Conservation (phyloP, 768 basidiomycete genomes). For the Mycena floridula region DNA sequence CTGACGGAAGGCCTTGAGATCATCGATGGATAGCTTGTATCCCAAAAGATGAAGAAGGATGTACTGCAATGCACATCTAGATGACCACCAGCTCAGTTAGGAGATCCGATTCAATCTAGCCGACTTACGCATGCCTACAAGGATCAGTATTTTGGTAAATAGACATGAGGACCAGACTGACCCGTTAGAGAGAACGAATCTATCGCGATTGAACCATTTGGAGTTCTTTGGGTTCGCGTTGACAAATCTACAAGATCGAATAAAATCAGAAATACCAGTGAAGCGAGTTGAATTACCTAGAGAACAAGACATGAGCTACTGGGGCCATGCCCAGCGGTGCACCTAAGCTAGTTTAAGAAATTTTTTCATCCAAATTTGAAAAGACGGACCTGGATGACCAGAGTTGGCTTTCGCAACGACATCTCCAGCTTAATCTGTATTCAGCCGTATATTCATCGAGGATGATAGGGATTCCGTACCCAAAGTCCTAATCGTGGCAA, state of each 20-base stretch:
- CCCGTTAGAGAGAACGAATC: slow-evolving; percentile 96
- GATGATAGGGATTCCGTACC: too few species aligned
- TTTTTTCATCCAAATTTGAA: too few species aligned
- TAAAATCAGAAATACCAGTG: slow-evolving; percentile 7
- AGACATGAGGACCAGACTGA: slow-evolving; percentile 30
- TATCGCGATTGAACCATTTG: slow-evolving; percentile 94
- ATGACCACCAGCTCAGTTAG: slow-evolving; percentile 7
- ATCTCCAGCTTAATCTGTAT: slow-evolving; percentile 69
- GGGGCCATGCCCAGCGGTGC: slow-evolving; percentile 95
- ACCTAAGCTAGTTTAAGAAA: slow-evolving; percentile 40
- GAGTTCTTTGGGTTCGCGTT: slow-evolving; percentile 85
- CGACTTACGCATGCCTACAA: slow-evolving; percentile 67
- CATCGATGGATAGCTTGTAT: slow-evolving; percentile 88
- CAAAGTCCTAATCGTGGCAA: slow-evolving; percentile 74
- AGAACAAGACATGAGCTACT: slow-evolving; percentile 73
- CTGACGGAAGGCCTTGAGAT: slow-evolving; percentile 91
- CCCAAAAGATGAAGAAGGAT: slow-evolving; percentile 87
- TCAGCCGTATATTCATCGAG: too few species aligned
- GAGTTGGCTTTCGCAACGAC: slow-evolving; percentile 86
- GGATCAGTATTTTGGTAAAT: slow-evolving; percentile 9
- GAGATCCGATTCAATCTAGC: not conserved
- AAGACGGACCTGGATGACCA: slow-evolving; percentile 71
- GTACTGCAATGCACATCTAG: slow-evolving; percentile 90
- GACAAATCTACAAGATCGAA: slow-evolving; percentile 52
- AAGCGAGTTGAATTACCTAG: slow-evolving; percentile 40